A percentile compares a stretch with the other conserved stretches of the same genome.
These are phyloP conservation scores for Veloboletus limbatus DNA, from an alignment of 1,284 basidiomycete species.

Conservation along the genomic window DNA sequence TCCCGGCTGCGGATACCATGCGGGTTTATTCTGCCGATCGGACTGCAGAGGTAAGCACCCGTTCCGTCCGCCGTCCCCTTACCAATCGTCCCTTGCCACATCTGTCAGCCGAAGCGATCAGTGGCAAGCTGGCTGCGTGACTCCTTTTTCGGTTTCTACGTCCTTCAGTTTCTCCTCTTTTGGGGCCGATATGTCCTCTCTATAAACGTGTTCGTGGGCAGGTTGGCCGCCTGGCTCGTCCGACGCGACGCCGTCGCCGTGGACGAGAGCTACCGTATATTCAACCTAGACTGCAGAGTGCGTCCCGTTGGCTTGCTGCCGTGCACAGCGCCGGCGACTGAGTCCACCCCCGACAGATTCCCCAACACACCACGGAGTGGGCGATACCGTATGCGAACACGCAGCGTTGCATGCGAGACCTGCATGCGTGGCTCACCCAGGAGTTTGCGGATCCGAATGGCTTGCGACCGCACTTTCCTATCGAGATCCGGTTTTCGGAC, in stretches of 20 bases:
- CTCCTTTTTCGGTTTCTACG: conserved; percentile 67
- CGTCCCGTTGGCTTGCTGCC: conserved; percentile 26
- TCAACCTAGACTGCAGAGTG: conserved; percentile 83
- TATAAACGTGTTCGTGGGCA: conserved; percentile 54
- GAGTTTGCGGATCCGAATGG: conserved; percentile 71
- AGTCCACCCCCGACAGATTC: conserved; percentile 52
- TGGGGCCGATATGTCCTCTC: conserved; percentile 55
- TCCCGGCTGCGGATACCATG: conserved; percentile 74
- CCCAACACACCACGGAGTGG: conserved; percentile 92
- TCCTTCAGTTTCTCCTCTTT: conserved; percentile 80
- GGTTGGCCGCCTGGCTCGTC: conserved; percentile 62
- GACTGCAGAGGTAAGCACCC: conserved; percentile 64
- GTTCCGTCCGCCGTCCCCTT: conserved; percentile 10
- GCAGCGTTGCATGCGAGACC: conserved; percentile 65
- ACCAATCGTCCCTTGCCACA: conserved; percentile 1
- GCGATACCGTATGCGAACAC: conserved; percentile 75
- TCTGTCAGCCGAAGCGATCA: conserved; percentile 46
- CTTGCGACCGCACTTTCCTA: conserved; percentile 85
- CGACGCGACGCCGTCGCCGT: conserved; percentile 49
- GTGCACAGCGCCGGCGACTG: conserved; percentile 19
- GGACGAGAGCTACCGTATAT: conserved; percentile 75
- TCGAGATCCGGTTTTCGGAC: conserved; percentile 90
- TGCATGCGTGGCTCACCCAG: conserved; percentile 72
- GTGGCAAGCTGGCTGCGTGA: conserved; percentile 67
- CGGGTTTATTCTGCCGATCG: conserved; percentile 77